phyloP scores from a whole-genome alignment of 768 basidiomycete species.

The Tylopilus sp. region DNA sequence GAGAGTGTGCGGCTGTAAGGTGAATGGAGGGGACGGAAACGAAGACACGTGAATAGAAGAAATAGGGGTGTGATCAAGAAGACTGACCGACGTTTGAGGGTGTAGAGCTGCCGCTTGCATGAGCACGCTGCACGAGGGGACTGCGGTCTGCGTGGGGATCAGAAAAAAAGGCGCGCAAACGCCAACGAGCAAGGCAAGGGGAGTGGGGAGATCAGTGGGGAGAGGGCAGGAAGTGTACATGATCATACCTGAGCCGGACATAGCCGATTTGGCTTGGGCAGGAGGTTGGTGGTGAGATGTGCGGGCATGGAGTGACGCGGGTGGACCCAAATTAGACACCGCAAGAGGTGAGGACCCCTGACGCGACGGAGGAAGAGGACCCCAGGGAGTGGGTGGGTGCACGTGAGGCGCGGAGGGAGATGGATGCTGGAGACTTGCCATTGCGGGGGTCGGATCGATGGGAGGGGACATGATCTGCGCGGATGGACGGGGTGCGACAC shows the following conservation, averaged over 20 bases:
- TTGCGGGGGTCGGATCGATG: conserved; percentile 29
- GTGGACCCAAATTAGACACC: conserved; percentile 24
- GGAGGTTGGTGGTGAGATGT: conserved; percentile 26
- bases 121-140: conserved; percentile 27
- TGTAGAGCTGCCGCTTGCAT: conserved; percentile 23
- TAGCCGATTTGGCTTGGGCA: conserved; percentile 31
- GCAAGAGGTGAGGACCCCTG: conserved; percentile 32
- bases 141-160: conserved; percentile 23
- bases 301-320: conserved; percentile 25
- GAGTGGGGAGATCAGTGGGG: conserved; percentile 4
- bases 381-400: conserved; percentile 31
- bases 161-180: conserved; percentile 10
- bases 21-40: not conserved
- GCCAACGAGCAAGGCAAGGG: not conserved
- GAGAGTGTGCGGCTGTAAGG: conserved; percentile 27
- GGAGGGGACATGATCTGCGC: conserved; percentile 27
- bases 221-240: not conserved
- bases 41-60: conserved; percentile 3
- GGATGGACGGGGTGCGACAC: conserved; percentile 32
- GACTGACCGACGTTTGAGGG: conserved; percentile 26
- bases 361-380: conserved; percentile 24
- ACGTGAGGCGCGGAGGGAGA: conserved; percentile 31
- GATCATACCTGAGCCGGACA: conserved; percentile 29
- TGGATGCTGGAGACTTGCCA: conserved; percentile 33
- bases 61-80: not conserved